phyloP scores from a whole-genome alignment of 768 basidiomycete species.

The Rhizopogon rudus region DNA sequence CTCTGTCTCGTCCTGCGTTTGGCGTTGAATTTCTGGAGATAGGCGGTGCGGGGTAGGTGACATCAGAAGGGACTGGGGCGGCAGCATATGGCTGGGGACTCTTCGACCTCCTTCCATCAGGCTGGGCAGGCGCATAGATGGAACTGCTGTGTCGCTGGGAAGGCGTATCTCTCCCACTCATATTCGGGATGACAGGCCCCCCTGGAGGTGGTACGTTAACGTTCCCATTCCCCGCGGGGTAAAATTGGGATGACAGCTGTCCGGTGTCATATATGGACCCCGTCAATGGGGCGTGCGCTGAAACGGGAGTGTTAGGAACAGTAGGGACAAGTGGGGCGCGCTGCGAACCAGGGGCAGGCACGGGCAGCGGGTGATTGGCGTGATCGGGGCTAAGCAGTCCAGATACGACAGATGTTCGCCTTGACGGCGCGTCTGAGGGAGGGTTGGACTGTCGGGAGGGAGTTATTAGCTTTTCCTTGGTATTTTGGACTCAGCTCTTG shows the following conservation, averaged over 20 bases:
- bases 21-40: slow-evolving; percentile 19
- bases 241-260: slow-evolving; percentile 10
- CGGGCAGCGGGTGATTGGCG: slow-evolving; percentile 22
- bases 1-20: not conserved
- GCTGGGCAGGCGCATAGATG: slow-evolving; percentile 7
- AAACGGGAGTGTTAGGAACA: slow-evolving; percentile 8
- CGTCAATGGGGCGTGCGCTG: slow-evolving; percentile 6
- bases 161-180: slow-evolving; percentile 1
- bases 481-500: not conserved
- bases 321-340: slow-evolving; percentile 11
- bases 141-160: slow-evolving; percentile 8
- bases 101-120: slow-evolving; percentile 17
- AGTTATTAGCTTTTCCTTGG: not conserved
- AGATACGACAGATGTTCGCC: slow-evolving; percentile 11
- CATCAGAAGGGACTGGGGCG: slow-evolving; percentile 19
- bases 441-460: slow-evolving; percentile 21
- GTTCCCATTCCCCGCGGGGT: slow-evolving; percentile 1
- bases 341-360: slow-evolving; percentile 13
- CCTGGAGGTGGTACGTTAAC: slow-evolving; percentile 6
- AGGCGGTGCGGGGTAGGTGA: slow-evolving; percentile 24
- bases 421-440: slow-evolving; percentile 27
- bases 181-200: slow-evolving; percentile 19
- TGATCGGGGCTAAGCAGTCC: slow-evolving; percentile 27
- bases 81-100: slow-evolving; percentile 19
- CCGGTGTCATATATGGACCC: slow-evolving; percentile 13